Evolutionary conservation across 768 basidiomycete species (phyloP), one percentile per base, ranked within the genome.

Genomic region (Agaricus bisporus): DNA sequence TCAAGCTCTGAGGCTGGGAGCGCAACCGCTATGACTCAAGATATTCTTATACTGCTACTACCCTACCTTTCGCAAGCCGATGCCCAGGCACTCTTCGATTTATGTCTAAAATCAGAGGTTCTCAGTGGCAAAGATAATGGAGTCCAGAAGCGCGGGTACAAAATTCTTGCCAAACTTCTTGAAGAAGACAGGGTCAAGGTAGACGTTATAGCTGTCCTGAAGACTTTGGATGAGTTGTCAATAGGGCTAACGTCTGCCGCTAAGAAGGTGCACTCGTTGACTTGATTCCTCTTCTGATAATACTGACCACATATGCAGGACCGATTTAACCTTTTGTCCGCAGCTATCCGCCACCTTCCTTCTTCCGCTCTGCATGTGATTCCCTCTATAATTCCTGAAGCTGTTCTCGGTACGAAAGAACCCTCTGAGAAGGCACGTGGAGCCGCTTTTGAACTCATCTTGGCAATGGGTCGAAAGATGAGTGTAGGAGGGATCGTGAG

Each of bases 381-480:
- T 46, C 89, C 93, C 1, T 84, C 86, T 1, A 73, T 98, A 20
- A 86, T 98, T 43, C 92, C 95, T 3, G 97, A 99, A 70, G 91
- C 89, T 12, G 89, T 98, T 8, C 72, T 99, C 25, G 93, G 91
- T 1, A 98, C 95, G 11, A 99, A 99, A 66, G 95, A 99, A 65
- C 91, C 94, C 3, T 95, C 95, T 32, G 93, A 94, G 66, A 93
- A 91, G 63, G 86, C 94, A 0, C 79, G 97, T 45, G 78, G 77
- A 48, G 91, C 87, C 4, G 94, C 95, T 1, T 99, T 95, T 65
- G 91, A 95, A 11, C 70, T 97, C 42, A 77, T 98, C 47, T 79
- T 98, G 10, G 79, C 82, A 6, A 95, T 99, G 93, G 97, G 91
- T 2, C 76, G 76, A 61, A 97, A 94, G 72, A 97, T 98, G 93